A percentile compares a stretch with the other conserved stretches of the same genome.
phyloP scores from a whole-genome alignment of 73 alveolate genomes.

The Urostyla sp. region DNA sequence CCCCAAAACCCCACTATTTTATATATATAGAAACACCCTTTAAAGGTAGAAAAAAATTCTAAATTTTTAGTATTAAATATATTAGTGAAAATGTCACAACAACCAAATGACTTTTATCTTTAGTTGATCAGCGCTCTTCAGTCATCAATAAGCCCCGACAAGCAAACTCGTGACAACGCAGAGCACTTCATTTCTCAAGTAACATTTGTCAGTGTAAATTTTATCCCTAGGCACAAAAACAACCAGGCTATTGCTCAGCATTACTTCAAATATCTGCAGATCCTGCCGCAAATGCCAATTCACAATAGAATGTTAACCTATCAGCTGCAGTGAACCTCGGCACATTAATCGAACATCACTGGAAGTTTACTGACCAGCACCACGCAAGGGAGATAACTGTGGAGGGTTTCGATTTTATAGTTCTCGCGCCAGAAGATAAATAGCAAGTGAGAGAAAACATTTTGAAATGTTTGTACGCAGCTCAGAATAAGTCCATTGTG shows the following conservation, averaged over 20 bases:
- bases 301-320: constrained; percentile 30
- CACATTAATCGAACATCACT: constrained; percentile 67
- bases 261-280: constrained; percentile 47
- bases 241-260: constrained; percentile 50
- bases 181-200: constrained; percentile 19
- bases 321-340: constrained; percentile 71
- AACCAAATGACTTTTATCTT: too few relatives aligned
- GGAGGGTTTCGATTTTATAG: constrained; percentile 58
- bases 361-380: constrained; percentile 62
- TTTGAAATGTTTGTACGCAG: background rate
- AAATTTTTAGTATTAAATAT: too few relatives aligned
- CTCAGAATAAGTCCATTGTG: constrained; percentile 1
- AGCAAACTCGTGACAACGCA: constrained; percentile 10
- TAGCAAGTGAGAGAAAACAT: constrained; percentile 48
- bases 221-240: constrained; percentile 20
- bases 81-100: too few relatives aligned
- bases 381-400: constrained; percentile 54
- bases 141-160: background rate
- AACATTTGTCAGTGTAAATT: background rate
- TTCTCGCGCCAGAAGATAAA: constrained; percentile 51
- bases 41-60: too few relatives aligned
- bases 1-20: too few relatives aligned
- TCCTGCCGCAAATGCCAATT: constrained; percentile 4
- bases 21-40: too few relatives aligned
- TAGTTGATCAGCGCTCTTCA: too few relatives aligned